Conservation (phyloP, 192 early-diverging fungal genomes). For the Dimargaris verticillata region DNA sequence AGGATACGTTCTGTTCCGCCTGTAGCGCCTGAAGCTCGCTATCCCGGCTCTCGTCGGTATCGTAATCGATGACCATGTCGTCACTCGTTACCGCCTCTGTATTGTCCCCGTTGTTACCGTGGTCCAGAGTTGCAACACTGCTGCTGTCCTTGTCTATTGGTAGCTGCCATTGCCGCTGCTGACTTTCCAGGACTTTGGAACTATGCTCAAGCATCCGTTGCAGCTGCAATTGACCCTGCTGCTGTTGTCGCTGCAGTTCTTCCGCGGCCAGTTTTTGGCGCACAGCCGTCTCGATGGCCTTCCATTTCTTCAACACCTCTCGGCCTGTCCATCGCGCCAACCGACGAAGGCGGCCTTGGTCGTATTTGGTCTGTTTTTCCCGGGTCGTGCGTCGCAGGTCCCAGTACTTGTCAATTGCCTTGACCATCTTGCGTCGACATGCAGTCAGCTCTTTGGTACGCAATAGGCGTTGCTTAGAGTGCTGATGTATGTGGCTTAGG, state of each 20-base stretch:
- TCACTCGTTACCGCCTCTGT: constrained; percentile 18
- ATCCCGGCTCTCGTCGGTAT: constrained; percentile 20
- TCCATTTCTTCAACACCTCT: not conserved
- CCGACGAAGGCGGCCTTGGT: not conserved
- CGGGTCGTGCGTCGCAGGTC: not conserved
- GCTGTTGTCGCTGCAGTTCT: not conserved
- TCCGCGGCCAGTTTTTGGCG: not conserved
- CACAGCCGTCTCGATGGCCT: not conserved
- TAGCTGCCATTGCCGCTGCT: not conserved
- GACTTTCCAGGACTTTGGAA: not conserved
- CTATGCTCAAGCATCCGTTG: not conserved
- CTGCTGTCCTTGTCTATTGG: constrained; percentile 2
- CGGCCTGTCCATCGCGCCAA: not conserved
- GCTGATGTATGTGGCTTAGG: not conserved
- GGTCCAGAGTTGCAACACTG: not conserved
- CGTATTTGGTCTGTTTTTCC: not conserved
- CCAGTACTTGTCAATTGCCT: constrained; percentile 1
- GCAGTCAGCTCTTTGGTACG: not conserved
- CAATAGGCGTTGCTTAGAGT: not conserved
- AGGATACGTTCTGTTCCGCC: constrained; percentile 44
- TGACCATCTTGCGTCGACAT: not conserved
- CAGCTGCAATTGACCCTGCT: not conserved
- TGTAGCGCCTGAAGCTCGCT: constrained; percentile 35
- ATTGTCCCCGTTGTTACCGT: not conserved
- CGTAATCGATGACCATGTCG: constrained; percentile 16